These are phyloP conservation scores for Hortaea sp. DNA, from an alignment of 2,329 filamentous ascomycete genomes.

Conservation along the genomic window DNA sequence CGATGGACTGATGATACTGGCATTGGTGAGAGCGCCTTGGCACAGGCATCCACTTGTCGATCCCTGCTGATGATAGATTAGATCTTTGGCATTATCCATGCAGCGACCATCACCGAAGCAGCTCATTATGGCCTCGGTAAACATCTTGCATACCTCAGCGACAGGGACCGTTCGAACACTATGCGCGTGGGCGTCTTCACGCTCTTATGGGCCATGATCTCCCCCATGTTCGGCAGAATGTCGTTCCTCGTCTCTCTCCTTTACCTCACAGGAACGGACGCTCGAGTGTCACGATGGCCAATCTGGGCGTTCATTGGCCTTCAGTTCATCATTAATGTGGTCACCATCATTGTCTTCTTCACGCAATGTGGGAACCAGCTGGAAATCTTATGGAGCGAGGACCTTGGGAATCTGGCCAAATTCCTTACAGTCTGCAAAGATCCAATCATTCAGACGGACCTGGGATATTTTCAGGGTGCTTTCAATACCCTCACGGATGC, in stretches of 20 bases:
- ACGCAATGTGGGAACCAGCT: conserved; percentile 18
- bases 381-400: conserved; percentile 9
- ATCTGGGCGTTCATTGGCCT: conserved; percentile 16
- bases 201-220: conserved; percentile 15
- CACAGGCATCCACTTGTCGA: background rate
- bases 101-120: conserved; percentile 12
- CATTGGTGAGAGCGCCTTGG: conserved; percentile 7
- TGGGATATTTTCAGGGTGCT: conserved; percentile 12
- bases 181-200: conserved; percentile 14
- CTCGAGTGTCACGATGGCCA: conserved; percentile 17
- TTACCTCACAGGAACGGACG: conserved; percentile 18
- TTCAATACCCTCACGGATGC: conserved; percentile 22
- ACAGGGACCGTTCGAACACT: conserved; percentile 7
- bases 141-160: conserved; percentile 15
- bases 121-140: conserved; percentile 16
- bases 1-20: conserved; percentile 17
- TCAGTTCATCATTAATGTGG: conserved; percentile 17
- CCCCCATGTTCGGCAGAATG: conserved; percentile 19
- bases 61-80: background rate
- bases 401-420: background rate
- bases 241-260: conserved; percentile 21
- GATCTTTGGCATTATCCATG: conserved; percentile 15
- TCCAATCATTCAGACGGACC: conserved; percentile 10
- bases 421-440: conserved; percentile 11
- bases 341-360: conserved; percentile 15